A percentile compares a stretch with the other conserved stretches of the same genome.
phyloP scores from a whole-genome alignment of 2,329 filamentous ascomycete genomes.

The Cercospora citrullina region DNA sequence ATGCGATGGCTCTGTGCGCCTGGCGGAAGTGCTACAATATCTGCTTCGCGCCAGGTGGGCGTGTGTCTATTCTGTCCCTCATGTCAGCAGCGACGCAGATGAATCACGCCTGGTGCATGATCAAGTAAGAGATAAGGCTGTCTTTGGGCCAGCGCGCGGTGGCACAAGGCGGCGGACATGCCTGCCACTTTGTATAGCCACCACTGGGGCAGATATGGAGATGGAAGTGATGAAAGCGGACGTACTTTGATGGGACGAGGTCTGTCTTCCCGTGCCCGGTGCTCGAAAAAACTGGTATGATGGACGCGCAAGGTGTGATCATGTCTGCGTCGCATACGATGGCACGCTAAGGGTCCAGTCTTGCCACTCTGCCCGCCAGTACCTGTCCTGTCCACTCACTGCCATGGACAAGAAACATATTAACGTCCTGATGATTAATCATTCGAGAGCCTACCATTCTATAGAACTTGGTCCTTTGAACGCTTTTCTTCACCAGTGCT shows the following conservation, averaged over 20 bases:
- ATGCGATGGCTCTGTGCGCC: background rate
- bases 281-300: constrained; percentile 8
- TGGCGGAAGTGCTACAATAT: background rate
- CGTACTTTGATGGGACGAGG: constrained; percentile 9
- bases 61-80: background rate
- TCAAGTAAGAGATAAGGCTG: background rate
- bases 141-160: background rate
- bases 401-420: background rate
- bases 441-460: background rate
- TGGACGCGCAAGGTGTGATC: background rate
- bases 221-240: background rate
- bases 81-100: background rate
- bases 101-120: background rate
- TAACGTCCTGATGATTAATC: background rate
- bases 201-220: background rate
- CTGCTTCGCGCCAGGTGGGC: background rate
- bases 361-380: background rate
- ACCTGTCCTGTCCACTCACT: background rate
- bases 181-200: background rate
- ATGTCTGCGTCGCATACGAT: constrained; percentile 4
- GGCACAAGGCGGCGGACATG: background rate
- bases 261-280: background rate
- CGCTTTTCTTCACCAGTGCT: no score
- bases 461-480: no score
- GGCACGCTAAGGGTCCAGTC: background rate